Conservation (phyloP, 768 basidiomycete species). For the Mrakia gelida region DNA sequence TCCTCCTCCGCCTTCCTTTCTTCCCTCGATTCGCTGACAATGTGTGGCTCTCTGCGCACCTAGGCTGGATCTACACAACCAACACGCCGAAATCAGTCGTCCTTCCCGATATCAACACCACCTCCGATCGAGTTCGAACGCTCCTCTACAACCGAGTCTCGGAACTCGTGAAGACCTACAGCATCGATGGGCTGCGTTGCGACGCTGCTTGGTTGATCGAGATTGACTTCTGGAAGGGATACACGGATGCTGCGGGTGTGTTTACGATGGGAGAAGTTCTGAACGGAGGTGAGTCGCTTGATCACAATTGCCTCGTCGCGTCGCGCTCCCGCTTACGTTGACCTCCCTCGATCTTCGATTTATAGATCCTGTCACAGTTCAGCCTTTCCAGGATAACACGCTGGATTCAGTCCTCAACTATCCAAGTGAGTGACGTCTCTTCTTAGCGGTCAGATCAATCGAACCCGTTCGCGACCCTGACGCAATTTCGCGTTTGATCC, state of each 20-base stretch:
- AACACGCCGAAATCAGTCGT: not conserved
- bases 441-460: too few relatives aligned
- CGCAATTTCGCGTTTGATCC: too few relatives aligned
- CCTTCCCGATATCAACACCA: slow-evolving; percentile 27
- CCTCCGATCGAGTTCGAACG: not conserved
- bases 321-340: not conserved
- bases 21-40: not conserved
- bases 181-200: slow-evolving; percentile 26
- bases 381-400: not conserved
- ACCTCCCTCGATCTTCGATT: not conserved
- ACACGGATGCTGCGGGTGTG: not conserved
- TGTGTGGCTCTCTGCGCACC: too few relatives aligned
- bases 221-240: slow-evolving; percentile 16
- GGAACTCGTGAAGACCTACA: slow-evolving; percentile 22
- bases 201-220: slow-evolving; percentile 27
- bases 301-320: not conserved
- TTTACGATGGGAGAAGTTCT: slow-evolving; percentile 28
- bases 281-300: slow-evolving; percentile 16
- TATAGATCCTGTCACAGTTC: not conserved
- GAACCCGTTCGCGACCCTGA: too few relatives aligned
- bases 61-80: slow-evolving; percentile 25
- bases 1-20: not conserved
- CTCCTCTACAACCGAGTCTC: slow-evolving; percentile 11
- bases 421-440: slow-evolving; percentile 24
- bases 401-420: slow-evolving; percentile 43